Percentiles rank a stretch among this genome's conserved stretches.
Conservation (phyloP, 208 protist genomes). For the Leptomonas pyrrhocoris region DNA sequence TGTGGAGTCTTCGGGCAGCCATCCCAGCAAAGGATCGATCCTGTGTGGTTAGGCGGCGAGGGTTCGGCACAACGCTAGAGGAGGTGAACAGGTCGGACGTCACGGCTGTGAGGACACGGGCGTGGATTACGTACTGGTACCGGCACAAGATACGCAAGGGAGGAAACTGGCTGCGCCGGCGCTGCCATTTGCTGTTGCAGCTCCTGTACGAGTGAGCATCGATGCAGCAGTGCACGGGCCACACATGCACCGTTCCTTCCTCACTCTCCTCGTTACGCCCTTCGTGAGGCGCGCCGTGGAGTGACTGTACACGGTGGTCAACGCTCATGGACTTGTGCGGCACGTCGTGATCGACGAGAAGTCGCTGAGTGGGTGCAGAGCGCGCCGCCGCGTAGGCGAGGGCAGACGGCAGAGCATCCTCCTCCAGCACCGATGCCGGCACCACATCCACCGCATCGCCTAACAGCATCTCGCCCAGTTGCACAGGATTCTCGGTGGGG, state of each 20-base stretch:
- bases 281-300: not conserved
- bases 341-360: not conserved
- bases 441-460: slow-evolving; percentile 15
- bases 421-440: slow-evolving; percentile 5
- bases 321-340: no score
- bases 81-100: not conserved
- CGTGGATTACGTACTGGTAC: slow-evolving; percentile 24
- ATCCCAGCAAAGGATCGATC: no score
- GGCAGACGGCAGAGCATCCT: not conserved
- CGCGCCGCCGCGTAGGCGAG: not conserved
- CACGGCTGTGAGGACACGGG: slow-evolving; percentile 22
- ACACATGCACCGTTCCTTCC: slow-evolving; percentile 11
- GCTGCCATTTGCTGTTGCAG: not conserved
- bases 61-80: no score
- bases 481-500: not conserved
- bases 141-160: slow-evolving; percentile 20
- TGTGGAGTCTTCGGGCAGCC: no score
- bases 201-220: not conserved
- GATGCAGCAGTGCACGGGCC: slow-evolving; percentile 22
- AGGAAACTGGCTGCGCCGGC: not conserved
- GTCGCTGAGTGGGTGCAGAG: slow-evolving; percentile 7
- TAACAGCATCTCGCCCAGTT: slow-evolving; percentile 23
- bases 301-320: not conserved
- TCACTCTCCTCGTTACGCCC: not conserved
- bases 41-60: no score